Conservation (phyloP, 2,329 filamentous ascomycete genomes). For the Metarhizium sp. region DNA sequence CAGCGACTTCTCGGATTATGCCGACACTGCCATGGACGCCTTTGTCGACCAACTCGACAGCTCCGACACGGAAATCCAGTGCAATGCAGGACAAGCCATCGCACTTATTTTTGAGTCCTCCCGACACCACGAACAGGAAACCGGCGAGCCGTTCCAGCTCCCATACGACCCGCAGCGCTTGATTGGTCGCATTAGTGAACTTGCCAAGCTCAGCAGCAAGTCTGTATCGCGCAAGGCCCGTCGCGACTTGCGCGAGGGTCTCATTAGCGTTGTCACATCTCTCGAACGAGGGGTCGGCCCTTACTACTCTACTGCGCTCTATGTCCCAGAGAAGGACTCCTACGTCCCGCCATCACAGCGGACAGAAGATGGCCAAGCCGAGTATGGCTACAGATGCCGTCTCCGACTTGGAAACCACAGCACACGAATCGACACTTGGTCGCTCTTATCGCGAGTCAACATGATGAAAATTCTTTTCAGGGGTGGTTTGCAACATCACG, state of each 20-base stretch:
- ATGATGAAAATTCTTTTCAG: conserved; percentile 39
- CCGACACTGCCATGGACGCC: conserved; percentile 64
- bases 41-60: conserved; percentile 83
- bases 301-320: conserved; percentile 40
- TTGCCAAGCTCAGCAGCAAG: conserved; percentile 38
- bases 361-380: conserved; percentile 32
- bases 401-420: conserved; percentile 36
- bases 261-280: conserved; percentile 44
- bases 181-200: conserved; percentile 36
- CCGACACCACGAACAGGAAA: conserved; percentile 38
- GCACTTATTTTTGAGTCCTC: conserved; percentile 72
- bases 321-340: conserved; percentile 29
- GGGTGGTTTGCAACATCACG: conserved; percentile 30
- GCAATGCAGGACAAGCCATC: conserved; percentile 70
- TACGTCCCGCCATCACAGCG: conserved; percentile 30
- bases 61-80: conserved; percentile 61
- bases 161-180: conserved; percentile 41
- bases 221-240: conserved; percentile 40
- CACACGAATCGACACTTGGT: conserved; percentile 42
- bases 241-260: conserved; percentile 35
- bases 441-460: conserved; percentile 36
- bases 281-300: conserved; percentile 45
- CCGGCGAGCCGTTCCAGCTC: conserved; percentile 38
- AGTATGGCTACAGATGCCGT: conserved; percentile 44
- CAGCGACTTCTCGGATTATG: conserved; percentile 63